Conservation (phyloP, 2,329 filamentous ascomycete genomes). For the Xylariaceae sp. region DNA sequence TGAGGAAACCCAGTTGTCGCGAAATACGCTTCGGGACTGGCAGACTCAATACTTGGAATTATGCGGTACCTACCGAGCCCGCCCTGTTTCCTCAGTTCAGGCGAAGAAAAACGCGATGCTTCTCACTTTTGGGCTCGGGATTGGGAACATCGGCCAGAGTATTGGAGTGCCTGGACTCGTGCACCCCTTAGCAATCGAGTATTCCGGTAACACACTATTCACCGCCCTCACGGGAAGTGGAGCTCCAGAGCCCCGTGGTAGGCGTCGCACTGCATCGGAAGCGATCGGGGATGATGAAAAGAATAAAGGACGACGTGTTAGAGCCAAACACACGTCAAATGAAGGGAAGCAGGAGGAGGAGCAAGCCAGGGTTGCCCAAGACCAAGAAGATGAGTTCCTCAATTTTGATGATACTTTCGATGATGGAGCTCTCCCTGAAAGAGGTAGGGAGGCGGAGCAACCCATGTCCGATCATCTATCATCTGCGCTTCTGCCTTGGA, state of each 20-base stretch:
- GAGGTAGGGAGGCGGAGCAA: slow-evolving; percentile 50
- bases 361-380: slow-evolving; percentile 11
- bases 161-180: slow-evolving; percentile 27
- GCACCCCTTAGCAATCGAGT: slow-evolving; percentile 44
- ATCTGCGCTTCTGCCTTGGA: slow-evolving; percentile 47
- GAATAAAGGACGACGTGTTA: slow-evolving; percentile 34
- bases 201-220: slow-evolving; percentile 41
- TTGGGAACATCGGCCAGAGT: slow-evolving; percentile 34
- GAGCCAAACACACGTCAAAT: slow-evolving; percentile 30
- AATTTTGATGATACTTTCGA: slow-evolving; percentile 18
- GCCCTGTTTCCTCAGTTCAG: slow-evolving; percentile 30
- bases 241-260: slow-evolving; percentile 19
- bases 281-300: slow-evolving; percentile 38
- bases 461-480: slow-evolving; percentile 62
- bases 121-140: slow-evolving; percentile 37
- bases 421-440: slow-evolving; percentile 23
- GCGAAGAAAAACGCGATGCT: slow-evolving; percentile 40
- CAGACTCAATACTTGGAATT: slow-evolving; percentile 43
- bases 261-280: slow-evolving; percentile 40
- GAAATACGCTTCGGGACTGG: slow-evolving; percentile 38
- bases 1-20: slow-evolving; percentile 33
- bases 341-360: slow-evolving; percentile 20
- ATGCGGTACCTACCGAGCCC: slow-evolving; percentile 35
- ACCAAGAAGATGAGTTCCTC: slow-evolving; percentile 27
- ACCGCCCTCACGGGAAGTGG: slow-evolving; percentile 35